Conservation (phyloP, 306 rosid species). For the Vigna angularis region DNA sequence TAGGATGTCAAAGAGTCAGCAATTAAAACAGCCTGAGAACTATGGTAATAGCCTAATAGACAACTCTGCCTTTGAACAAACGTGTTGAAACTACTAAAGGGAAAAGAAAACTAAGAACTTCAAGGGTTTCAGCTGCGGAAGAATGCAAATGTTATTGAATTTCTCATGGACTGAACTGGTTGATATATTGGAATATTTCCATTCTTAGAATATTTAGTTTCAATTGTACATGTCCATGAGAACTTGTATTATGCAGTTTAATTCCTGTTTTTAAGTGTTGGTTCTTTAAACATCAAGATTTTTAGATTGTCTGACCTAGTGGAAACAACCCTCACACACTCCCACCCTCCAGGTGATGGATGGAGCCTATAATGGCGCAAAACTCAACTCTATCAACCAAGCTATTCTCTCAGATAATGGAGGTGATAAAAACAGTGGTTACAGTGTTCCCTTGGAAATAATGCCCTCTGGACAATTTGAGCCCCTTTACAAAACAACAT, state of each 20-base stretch:
- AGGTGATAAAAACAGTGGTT: constrained; percentile 62
- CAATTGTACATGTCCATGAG: neutral
- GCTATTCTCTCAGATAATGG: constrained; percentile 82
- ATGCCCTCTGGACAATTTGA: constrained; percentile 96
- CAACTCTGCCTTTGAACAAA: constrained; percentile 3
- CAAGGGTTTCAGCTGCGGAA: constrained; percentile 3
- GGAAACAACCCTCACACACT: constrained; percentile 32
- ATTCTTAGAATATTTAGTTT: constrained; percentile 30
- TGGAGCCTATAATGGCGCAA: constrained; percentile 81
- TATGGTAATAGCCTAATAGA: neutral
- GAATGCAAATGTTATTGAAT: constrained; percentile 1
- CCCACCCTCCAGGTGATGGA: constrained; percentile 70
- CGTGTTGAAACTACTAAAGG: neutral
- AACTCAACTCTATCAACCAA: constrained; percentile 71
- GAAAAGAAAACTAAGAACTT: neutral
- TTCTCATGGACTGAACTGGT: constrained; percentile 29
- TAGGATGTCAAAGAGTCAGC: neutral
- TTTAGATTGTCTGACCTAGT: constrained; percentile 23
- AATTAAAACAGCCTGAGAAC: constrained; percentile 20
- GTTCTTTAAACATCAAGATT: constrained; percentile 29
- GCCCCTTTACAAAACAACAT: constrained; percentile 80
- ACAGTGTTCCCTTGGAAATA: constrained; percentile 79
- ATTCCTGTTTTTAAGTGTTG: constrained; percentile 16
- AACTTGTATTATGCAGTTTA: neutral
- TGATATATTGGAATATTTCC: neutral